Evolutionary conservation across 1,284 basidiomycete species (phyloP), one percentile per base, ranked within the genome.

Genomic region (Ganoderma meredithae): DNA sequence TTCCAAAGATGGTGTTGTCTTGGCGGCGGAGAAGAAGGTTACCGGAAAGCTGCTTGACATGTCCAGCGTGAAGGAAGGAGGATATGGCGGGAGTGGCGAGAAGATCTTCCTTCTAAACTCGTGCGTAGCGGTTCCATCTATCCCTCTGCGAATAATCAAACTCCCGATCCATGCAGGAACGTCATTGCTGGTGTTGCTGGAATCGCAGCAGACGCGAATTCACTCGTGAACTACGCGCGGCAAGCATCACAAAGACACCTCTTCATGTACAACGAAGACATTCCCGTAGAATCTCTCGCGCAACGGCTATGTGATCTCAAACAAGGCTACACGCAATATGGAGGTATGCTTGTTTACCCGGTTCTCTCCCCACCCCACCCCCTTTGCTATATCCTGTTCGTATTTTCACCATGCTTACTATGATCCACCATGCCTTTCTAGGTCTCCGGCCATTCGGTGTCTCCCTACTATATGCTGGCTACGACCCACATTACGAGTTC

Each of bases 21-120:
- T 99, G n/a, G 97, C 96, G 0, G 97, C 97, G 8, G 97, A 99
- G 86, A 99, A 99, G 90, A 98, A 98, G 83, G 96, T 99, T 52
- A 99, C 98, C 0, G 96, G 96, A 61, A 99, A 99, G 82, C 89
- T 99, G 58, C 88, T 99, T 68, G 97, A 99, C 82, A 86, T 96
- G 53, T 92, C 93, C 36, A 87, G 88, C 60, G 86, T 89, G 64
- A 96, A 96, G 79, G 95, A 95, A 68, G 93, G 92, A 33, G 94
- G 95, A 33, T 96, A 96, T 75, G 95, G 95, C 40, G 96, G 92
- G 22, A 97, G 95, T 74, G 95, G 95, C 61, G 97, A 99, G 88
- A 99, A 99, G 90, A 95, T 99, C 81, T 99, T 96, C 81, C 81
- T 96, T 63, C 85, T 99, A 72, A 98, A 98, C 80, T 89, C 90